Evolutionary conservation across 2,329 filamentous ascomycete genomes (phyloP).

Genomic region (Xylariales sp.): DNA sequence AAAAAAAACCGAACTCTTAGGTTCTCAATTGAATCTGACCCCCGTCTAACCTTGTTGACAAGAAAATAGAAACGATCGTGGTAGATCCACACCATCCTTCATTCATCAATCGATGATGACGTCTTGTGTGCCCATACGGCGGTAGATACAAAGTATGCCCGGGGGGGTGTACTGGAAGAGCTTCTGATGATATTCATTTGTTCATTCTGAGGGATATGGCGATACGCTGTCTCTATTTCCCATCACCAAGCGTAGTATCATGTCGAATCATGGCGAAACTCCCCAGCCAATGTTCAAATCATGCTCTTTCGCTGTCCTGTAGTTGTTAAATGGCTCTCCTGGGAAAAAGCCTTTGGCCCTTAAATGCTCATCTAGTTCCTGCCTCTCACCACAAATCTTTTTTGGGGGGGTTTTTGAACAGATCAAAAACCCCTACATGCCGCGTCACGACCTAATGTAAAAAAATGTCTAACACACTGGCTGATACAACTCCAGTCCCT

Average conservation of each 20-base stretch:
- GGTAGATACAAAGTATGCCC: background rate
- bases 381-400: background rate
- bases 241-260: background rate
- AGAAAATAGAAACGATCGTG: too few species aligned
- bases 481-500: background rate
- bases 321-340: background rate
- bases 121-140: background rate
- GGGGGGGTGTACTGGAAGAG: background rate
- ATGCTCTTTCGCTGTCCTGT: background rate
- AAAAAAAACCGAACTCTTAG: too few species aligned
- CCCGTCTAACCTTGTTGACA: too few species aligned
- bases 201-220: background rate
- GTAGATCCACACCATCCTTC: too few species aligned
- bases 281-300: background rate
- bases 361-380: conserved; percentile 1
- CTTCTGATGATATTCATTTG: background rate
- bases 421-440: background rate
- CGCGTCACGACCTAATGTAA: background rate
- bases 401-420: background rate
- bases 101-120: background rate
- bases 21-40: too few species aligned
- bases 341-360: background rate
- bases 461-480: conserved; percentile 12
- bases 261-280: background rate
- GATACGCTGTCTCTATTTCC: background rate